A percentile compares a stretch with the other conserved stretches of the same genome.
phyloP scores from a whole-genome alignment of 805 yeast genomes.

The Candida incommunis region DNA sequence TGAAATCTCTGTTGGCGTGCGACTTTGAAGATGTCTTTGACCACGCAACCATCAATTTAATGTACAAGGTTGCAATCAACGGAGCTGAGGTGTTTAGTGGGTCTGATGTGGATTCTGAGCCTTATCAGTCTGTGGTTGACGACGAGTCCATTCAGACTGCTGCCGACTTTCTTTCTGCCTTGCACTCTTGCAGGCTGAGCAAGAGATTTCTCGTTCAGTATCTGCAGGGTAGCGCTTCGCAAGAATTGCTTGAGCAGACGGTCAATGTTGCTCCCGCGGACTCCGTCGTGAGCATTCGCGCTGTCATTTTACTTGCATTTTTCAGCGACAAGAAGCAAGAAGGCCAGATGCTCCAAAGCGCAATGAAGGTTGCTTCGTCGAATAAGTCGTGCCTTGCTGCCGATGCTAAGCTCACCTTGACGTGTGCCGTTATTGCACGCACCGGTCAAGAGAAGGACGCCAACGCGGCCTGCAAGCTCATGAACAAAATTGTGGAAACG shows the following conservation, averaged over 20 bases:
- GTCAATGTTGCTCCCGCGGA: constrained; percentile 16
- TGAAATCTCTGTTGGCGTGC: constrained; percentile 1
- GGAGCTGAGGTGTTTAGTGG: constrained; percentile 1
- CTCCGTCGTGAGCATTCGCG: constrained; percentile 4
- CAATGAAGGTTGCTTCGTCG: neutral
- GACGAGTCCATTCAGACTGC: constrained; percentile 15
- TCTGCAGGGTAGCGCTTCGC: constrained; percentile 2
- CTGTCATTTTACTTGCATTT: constrained; percentile 4
- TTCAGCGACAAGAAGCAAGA: constrained; percentile 12
- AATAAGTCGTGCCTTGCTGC: constrained; percentile 2
- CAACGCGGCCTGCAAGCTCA: neutral
- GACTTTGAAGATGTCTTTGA: constrained; percentile 14
- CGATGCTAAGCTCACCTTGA: constrained; percentile 1
- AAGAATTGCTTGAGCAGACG: constrained; percentile 8
- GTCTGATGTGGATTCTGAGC: constrained; percentile 10
- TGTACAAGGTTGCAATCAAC: constrained; percentile 8
- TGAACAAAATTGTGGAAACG: constrained; percentile 2
- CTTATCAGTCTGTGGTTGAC: constrained; percentile 9
- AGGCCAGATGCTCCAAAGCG: neutral
- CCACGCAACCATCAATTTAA: constrained; percentile 13
- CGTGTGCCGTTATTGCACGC: constrained; percentile 7
- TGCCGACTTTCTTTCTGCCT: constrained; percentile 18
- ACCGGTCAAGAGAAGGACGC: constrained; percentile 1
- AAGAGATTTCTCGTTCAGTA: constrained; percentile 12
- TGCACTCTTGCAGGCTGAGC: constrained; percentile 14